Conservation (phyloP, 805 yeast genomes). For the Cyberlindnera japonica region DNA sequence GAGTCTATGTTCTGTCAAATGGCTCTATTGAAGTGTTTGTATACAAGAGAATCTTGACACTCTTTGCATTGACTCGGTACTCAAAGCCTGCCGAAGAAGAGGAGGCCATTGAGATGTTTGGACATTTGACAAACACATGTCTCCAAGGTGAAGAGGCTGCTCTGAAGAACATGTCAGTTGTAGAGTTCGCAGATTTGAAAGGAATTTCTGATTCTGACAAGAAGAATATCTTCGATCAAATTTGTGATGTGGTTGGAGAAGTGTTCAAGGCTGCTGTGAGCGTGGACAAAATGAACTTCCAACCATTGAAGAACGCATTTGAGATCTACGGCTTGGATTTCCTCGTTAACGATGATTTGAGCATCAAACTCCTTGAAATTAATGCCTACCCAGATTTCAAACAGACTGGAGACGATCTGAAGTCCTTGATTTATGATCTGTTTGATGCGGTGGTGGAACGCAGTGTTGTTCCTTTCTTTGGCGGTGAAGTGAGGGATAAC, state of each 20-base stretch:
- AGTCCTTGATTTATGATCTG: slow-evolving; percentile 58
- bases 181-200: slow-evolving; percentile 55
- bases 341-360: slow-evolving; percentile 53
- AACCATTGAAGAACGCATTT: slow-evolving; percentile 73
- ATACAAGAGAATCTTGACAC: slow-evolving; percentile 71
- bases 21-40: slow-evolving; percentile 80
- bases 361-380: slow-evolving; percentile 71
- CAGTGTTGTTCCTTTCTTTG: slow-evolving; percentile 49
- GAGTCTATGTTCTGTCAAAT: slow-evolving; percentile 74
- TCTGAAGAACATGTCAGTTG: slow-evolving; percentile 44
- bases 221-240: slow-evolving; percentile 44
- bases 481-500: slow-evolving; percentile 10
- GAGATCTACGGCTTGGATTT: slow-evolving; percentile 91
- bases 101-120: slow-evolving; percentile 35
- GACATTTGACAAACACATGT: slow-evolving; percentile 94
- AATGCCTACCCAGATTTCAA: slow-evolving; percentile 96
- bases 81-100: slow-evolving; percentile 36
- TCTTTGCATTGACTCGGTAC: slow-evolving; percentile 67
- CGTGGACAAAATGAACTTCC: slow-evolving; percentile 82
- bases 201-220: slow-evolving; percentile 39
- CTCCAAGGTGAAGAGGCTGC: slow-evolving; percentile 56
- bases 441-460: slow-evolving; percentile 53
- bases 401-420: slow-evolving; percentile 83
- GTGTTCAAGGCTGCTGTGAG: slow-evolving; percentile 75
- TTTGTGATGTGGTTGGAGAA: slow-evolving; percentile 62